phyloP scores from a whole-genome alignment of 176 grass and related monocot genomes.

The Aegilops bicornis region DNA sequence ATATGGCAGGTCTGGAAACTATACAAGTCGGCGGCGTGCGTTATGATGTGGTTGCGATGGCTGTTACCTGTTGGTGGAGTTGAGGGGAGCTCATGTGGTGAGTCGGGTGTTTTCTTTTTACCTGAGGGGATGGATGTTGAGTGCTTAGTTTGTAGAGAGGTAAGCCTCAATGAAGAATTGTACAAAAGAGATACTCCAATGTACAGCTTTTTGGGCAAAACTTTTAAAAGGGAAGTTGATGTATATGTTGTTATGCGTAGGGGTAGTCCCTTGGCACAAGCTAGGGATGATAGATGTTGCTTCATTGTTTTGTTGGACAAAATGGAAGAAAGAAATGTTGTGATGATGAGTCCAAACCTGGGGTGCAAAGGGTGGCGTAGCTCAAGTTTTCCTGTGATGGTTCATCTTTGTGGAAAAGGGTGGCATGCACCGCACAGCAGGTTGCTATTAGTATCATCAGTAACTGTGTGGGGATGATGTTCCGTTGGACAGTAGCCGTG shows the following conservation, averaged over 20 bases:
- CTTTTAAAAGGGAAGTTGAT: background rate
- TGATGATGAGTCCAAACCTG: background rate
- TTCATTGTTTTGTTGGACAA: conserved; percentile 16
- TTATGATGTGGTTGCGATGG: conserved; percentile 9
- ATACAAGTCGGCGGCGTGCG: background rate
- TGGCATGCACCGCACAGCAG: background rate
- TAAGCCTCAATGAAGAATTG: conserved; percentile 43
- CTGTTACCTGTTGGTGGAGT: conserved; percentile 6
- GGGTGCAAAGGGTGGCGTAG: background rate
- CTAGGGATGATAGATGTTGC: conserved; percentile 30
- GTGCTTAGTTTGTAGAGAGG: conserved; percentile 38
- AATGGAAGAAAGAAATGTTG: conserved; percentile 10
- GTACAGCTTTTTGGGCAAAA: conserved; percentile 9
- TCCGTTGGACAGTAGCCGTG: background rate
- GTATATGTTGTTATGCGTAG: conserved; percentile 28
- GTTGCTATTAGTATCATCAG: background rate
- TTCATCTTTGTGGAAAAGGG: background rate
- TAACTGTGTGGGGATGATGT: background rate
- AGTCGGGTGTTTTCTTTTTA: conserved; percentile 11
- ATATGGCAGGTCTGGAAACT: conserved; percentile 33
- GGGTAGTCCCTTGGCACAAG: conserved; percentile 38
- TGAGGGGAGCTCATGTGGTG: background rate
- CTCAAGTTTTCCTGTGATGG: background rate
- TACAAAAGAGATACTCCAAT: conserved; percentile 31
- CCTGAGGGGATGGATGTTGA: background rate